Percentiles rank a stretch among this genome's conserved stretches.
Evolutionary conservation across 2,329 filamentous ascomycete species (phyloP).

Genomic region (Penicillium aurantiogriseum): DNA sequence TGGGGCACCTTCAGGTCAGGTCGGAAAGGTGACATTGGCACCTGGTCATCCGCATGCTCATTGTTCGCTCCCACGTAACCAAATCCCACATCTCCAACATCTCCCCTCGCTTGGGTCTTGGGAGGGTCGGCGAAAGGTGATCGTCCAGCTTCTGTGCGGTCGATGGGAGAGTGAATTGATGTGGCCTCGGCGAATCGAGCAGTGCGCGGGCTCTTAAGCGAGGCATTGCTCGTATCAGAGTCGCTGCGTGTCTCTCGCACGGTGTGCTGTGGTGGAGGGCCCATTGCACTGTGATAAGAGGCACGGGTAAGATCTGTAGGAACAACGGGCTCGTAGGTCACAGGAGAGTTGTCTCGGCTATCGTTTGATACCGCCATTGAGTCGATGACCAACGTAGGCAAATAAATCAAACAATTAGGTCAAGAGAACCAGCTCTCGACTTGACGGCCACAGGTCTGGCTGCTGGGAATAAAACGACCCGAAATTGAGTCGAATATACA

Average conservation of each 20-base stretch:
- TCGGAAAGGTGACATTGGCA: constrained; percentile 77
- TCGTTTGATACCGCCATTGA: constrained; percentile 29
- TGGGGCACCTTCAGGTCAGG: constrained; percentile 87
- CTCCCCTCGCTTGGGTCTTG: constrained; percentile 50
- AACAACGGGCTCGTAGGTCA: constrained; percentile 38
- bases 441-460: background rate
- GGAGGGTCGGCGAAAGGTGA: constrained; percentile 56
- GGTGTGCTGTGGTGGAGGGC: constrained; percentile 27
- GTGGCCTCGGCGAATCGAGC: constrained; percentile 66
- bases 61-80: constrained; percentile 73
- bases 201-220: constrained; percentile 54
- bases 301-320: constrained; percentile 39
- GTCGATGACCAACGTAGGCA: constrained; percentile 3
- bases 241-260: constrained; percentile 27
- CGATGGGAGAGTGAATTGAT: constrained; percentile 61
- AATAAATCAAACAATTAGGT: constrained; percentile 14
- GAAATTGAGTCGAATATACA: constrained; percentile 14
- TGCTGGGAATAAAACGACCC: background rate
- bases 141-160: constrained; percentile 42
- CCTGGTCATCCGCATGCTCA: constrained; percentile 51
- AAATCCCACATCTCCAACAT: constrained; percentile 83
- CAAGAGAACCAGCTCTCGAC: constrained; percentile 40
- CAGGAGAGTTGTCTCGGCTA: constrained; percentile 29
- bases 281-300: constrained; percentile 33
- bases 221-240: constrained; percentile 35